Base-by-base conservation (phyloP, 2,329 filamentous ascomycete genomes). In the Neurospora sp. region DNA sequence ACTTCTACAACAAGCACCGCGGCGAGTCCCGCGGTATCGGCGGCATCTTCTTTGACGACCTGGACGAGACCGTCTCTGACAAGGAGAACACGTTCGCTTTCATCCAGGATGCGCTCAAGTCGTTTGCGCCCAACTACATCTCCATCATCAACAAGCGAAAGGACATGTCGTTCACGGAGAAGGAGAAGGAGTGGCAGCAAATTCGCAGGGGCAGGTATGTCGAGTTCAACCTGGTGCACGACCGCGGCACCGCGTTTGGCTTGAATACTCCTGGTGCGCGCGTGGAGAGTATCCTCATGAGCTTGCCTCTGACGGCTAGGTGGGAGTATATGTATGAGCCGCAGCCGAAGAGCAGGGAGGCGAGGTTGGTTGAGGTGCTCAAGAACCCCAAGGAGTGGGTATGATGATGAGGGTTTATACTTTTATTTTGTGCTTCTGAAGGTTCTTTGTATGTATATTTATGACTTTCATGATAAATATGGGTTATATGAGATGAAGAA, bases 21-120 rank as follows among this genome's bases (percentile, higher is more conserved):
- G 87, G 88, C 71, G 96, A 99, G 82, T 85, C 88, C 66, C 91
- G 96, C 67, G 96, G 96, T 70, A 83, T 99, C 40, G 96, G 96
- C 68, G 96, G 96, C 69, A 98, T 99, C 80, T 99, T 99, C 87
- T 99, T 99, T 77, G 96, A 99, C 80, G 96, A 99, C 79, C 85
- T 99, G 15, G 96, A 99, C 79, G 91, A 92, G 76, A 87, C 88
- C 1, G 91, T 95, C 76, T 92, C 93, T 72, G 92, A 96, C 77
- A 90, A 92, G 75, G 94, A 98, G 78, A 92, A 93, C 74, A 87
- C 94, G 0, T 98, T 99, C 79, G 88, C 91, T 17, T 98, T 97
- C 75, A 88, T 94, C 69, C 91, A 94, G 77, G 92, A 94, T 77
- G 92, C 92, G 76, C 84, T 97, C 70, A 88, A 89, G 71, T 91